Evolutionary conservation across 1,284 basidiomycete species (phyloP).

Genomic region (Trametes polyzona): DNA sequence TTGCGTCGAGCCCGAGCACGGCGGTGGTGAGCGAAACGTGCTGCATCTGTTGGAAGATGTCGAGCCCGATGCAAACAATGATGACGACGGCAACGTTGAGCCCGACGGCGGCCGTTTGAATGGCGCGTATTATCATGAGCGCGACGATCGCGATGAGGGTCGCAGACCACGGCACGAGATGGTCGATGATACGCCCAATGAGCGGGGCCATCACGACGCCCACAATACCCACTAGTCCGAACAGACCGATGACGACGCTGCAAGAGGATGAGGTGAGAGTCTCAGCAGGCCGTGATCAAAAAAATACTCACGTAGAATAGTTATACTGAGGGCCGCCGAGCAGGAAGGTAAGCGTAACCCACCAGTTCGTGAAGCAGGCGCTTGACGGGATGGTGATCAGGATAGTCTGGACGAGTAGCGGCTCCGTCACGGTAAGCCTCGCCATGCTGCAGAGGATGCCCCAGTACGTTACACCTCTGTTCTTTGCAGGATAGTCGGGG

Average conservation of each 20-base stretch:
- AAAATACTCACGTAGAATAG: constrained; percentile 44
- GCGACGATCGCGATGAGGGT: constrained; percentile 43
- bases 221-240: constrained; percentile 56
- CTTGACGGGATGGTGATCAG: constrained; percentile 47
- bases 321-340: constrained; percentile 52
- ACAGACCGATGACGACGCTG: constrained; percentile 55
- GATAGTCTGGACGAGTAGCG: constrained; percentile 51
- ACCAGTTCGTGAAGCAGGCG: constrained; percentile 47
- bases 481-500: constrained; percentile 57
- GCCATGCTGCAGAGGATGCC: constrained; percentile 52
- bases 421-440: constrained; percentile 52
- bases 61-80: constrained; percentile 48
- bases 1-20: constrained; percentile 42
- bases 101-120: constrained; percentile 50
- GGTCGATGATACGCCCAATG: constrained; percentile 54
- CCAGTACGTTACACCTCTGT: constrained; percentile 44
- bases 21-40: constrained; percentile 46
- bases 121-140: constrained; percentile 40
- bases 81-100: constrained; percentile 50
- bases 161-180: constrained; percentile 54
- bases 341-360: constrained; percentile 58
- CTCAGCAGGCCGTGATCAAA: no score
- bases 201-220: constrained; percentile 51
- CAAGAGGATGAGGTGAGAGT: background rate
- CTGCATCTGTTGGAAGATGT: constrained; percentile 51